phyloP scores from a whole-genome alignment of 495 filamentous ascomycete genomes.

The Lasiosphaeria ovina region DNA sequence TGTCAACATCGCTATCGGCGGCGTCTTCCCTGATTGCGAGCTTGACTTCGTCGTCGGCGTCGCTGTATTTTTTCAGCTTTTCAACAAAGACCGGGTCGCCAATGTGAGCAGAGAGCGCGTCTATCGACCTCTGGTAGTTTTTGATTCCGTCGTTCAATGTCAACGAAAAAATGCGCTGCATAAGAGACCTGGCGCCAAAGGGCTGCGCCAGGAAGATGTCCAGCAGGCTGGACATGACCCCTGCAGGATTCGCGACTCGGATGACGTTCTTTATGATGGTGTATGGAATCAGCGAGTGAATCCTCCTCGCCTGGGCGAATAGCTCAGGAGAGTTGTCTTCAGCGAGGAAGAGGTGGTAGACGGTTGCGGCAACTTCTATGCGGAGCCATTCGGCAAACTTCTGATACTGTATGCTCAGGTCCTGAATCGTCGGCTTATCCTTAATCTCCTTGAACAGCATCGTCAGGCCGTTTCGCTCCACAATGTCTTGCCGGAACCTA shows the following conservation, averaged over 20 bases:
- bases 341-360: slow-evolving; percentile 96
- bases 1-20: slow-evolving; percentile 65
- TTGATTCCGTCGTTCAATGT: slow-evolving; percentile 88
- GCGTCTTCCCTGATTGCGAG: slow-evolving; percentile 71
- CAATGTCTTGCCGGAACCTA: slow-evolving; percentile 57
- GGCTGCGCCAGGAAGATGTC: slow-evolving; percentile 96
- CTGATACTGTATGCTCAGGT: slow-evolving; percentile 90
- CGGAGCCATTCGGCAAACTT: slow-evolving; percentile 98
- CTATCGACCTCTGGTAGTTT: slow-evolving; percentile 79
- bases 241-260: slow-evolving; percentile 90
- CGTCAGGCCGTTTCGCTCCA: slow-evolving; percentile 75
- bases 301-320: slow-evolving; percentile 88
- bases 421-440: slow-evolving; percentile 77
- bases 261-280: slow-evolving; percentile 93
- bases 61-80: slow-evolving; percentile 76
- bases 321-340: slow-evolving; percentile 97
- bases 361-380: slow-evolving; percentile 93
- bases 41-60: slow-evolving; percentile 72
- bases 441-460: slow-evolving; percentile 91
- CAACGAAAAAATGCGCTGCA: slow-evolving; percentile 90
- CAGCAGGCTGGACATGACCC: slow-evolving; percentile 88
- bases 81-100: slow-evolving; percentile 73
- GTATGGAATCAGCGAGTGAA: slow-evolving; percentile 92
- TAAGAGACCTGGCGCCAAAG: slow-evolving; percentile 80
- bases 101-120: slow-evolving; percentile 69